Evolutionary conservation across 2,329 filamentous ascomycete genomes (phyloP).

Genomic region (Botrytis tulipae): DNA sequence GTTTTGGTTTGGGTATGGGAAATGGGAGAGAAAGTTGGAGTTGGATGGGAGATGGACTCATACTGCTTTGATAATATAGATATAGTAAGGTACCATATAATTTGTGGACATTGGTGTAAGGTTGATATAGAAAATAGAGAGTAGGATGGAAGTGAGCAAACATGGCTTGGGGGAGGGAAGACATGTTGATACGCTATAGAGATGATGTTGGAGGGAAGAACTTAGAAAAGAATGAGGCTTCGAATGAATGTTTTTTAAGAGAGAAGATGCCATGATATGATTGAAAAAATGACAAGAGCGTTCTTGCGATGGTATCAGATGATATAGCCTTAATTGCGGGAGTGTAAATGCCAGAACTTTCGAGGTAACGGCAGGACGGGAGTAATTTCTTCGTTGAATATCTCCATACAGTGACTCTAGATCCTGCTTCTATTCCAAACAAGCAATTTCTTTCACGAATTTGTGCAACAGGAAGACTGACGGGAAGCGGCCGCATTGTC

Average conservation of each 20-base stretch:
- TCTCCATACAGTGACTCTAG: background rate
- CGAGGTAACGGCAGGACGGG: background rate
- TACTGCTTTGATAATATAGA: background rate
- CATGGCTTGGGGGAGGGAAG: background rate
- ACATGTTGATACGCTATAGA: background rate
- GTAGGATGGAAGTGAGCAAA: background rate
- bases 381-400: accelerated
- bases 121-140: background rate
- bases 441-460: accelerated
- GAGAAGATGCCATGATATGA: background rate
- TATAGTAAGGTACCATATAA: background rate
- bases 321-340: background rate
- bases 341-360: background rate
- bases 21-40: too few relatives aligned
- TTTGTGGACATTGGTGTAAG: background rate
- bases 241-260: background rate
- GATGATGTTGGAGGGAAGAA: background rate
- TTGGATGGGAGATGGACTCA: background rate
- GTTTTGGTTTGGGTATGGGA: too few relatives aligned
- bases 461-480: background rate
- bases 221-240: background rate
- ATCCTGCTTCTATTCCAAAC: background rate
- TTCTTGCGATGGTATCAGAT: background rate
- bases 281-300: background rate
- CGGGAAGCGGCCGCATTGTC: background rate